Percentiles rank a stretch among this genome's conserved stretches.
phyloP scores from a whole-genome alignment of 164 flowering plant species.

The Magnolia sinica region DNA sequence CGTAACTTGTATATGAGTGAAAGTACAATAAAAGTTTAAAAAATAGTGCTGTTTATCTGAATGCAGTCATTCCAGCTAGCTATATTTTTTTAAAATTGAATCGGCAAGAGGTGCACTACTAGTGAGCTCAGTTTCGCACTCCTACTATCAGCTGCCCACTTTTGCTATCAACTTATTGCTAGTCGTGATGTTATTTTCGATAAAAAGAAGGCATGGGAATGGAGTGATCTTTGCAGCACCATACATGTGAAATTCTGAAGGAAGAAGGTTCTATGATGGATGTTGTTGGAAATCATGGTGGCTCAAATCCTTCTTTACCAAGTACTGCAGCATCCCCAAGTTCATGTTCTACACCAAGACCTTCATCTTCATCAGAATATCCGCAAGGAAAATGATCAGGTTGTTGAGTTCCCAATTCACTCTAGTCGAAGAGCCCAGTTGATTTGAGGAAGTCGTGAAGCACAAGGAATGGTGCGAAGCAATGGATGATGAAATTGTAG shows the following conservation, averaged over 20 bases:
- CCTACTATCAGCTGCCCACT: no score
- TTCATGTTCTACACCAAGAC: neutral
- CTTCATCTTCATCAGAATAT: neutral
- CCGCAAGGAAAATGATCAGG: neutral
- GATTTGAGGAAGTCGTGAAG: neutral
- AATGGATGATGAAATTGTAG: neutral
- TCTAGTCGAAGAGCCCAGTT: neutral
- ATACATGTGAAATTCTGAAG: neutral
- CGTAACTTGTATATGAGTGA: no score
- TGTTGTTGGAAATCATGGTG: neutral
- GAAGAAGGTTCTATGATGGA: neutral
- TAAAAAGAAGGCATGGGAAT: constrained; percentile 1
- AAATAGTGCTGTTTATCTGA: no score
- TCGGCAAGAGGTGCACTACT: no score
- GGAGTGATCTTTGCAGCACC: neutral
- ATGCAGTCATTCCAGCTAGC: no score
- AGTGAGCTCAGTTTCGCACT: no score
- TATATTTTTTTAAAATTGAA: no score
- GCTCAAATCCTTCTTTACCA: neutral
- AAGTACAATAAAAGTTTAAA: no score
- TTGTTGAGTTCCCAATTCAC: neutral
- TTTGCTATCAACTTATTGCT: neutral
- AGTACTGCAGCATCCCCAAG: neutral
- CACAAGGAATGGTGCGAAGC: neutral
- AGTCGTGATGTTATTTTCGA: constrained; percentile 3